phyloP scores from a whole-genome alignment of 1,284 basidiomycete genomes.

The Rhodotorula sp. region DNA sequence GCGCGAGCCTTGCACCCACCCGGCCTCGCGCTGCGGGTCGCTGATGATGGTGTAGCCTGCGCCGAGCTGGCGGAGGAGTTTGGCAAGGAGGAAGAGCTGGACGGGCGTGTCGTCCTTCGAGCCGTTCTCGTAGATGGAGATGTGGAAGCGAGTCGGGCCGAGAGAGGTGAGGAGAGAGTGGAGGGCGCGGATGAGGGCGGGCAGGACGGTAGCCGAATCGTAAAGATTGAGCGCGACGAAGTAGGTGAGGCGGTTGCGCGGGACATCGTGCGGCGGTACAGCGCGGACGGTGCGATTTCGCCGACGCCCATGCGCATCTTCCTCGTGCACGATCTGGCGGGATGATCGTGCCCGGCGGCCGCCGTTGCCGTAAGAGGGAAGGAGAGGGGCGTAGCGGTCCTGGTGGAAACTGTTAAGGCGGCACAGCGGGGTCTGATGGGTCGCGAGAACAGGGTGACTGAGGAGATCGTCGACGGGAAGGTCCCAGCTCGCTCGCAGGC shows the following conservation, averaged over 20 bases:
- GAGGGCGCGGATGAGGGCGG: constrained; percentile 43
- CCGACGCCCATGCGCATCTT: no score
- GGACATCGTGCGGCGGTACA: constrained; percentile 12
- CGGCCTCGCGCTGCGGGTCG: not conserved
- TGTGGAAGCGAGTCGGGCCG: constrained; percentile 39
- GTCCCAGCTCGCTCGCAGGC: not conserved
- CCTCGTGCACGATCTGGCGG: no score
- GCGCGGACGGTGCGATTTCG: not conserved
- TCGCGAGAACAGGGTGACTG: constrained; percentile 19
- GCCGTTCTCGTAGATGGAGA: constrained; percentile 47
- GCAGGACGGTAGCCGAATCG: constrained; percentile 39
- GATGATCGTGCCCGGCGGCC: not conserved
- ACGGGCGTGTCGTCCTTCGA: constrained; percentile 42
- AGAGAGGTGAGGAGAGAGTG: constrained; percentile 36
- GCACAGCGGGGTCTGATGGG: constrained; percentile 13
- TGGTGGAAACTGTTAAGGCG: constrained; percentile 22
- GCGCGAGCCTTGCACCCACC: constrained; percentile 31
- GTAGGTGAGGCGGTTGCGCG: constrained; percentile 22
- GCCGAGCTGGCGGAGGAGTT: constrained; percentile 38
- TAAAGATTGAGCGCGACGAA: constrained; percentile 45
- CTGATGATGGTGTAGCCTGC: constrained; percentile 36
- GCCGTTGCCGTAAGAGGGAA: constrained; percentile 6
- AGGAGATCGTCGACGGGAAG: constrained; percentile 17
- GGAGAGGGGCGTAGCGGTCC: constrained; percentile 27
- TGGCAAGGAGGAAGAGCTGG: constrained; percentile 36